phyloP scores from a whole-genome alignment of 345 rosid species.

The Eucalyptus cloeziana region DNA sequence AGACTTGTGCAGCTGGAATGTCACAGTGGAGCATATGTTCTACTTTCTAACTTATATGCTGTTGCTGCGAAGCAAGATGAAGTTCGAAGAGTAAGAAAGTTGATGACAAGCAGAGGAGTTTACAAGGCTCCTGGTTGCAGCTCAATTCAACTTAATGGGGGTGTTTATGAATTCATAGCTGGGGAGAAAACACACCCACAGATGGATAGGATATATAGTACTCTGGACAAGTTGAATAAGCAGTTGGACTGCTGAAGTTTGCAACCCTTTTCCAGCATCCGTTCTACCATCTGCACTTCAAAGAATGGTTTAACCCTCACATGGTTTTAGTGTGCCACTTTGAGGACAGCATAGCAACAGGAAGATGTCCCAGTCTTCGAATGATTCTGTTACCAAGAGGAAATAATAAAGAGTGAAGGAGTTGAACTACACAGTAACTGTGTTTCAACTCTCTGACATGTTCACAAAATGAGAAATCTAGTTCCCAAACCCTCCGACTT shows the following conservation, averaged over 20 bases:
- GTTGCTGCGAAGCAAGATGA: neutral
- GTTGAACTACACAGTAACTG: neutral
- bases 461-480: neutral
- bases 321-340: neutral
- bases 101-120: constrained; percentile 3
- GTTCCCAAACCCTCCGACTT: neutral
- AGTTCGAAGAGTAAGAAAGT: neutral
- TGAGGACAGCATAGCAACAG: neutral
- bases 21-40: constrained; percentile 6
- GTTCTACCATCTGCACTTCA: neutral
- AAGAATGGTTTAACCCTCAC: neutral
- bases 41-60: constrained; percentile 7
- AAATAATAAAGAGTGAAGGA: neutral
- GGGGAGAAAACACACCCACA: constrained; percentile 5
- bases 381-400: neutral
- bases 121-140: constrained; percentile 11
- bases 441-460: neutral
- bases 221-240: neutral
- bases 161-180: constrained; percentile 2
- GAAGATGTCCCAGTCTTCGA: neutral
- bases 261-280: neutral
- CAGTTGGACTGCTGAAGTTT: neutral
- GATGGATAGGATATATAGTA: neutral
- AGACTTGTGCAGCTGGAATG: constrained; percentile 1
- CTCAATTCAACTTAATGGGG: constrained; percentile 3